Conservation (phyloP, 805 yeast genomes). For the Jamesozyma hellenica region DNA sequence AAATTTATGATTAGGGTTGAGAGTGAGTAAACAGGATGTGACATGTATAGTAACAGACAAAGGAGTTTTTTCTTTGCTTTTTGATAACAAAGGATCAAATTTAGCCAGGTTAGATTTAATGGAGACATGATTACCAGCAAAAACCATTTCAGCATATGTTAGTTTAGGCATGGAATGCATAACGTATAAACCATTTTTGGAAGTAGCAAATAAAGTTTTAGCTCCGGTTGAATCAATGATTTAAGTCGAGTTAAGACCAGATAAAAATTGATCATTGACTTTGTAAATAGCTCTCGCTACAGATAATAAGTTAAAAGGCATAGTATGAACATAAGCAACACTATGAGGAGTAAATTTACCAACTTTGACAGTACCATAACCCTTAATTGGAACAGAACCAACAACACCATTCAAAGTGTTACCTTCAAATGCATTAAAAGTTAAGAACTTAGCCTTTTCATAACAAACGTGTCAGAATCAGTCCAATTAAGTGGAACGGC, state of each 20-base stretch:
- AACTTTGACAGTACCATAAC: slow-evolving; percentile 2
- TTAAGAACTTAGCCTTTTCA: background rate
- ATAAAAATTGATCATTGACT: no score
- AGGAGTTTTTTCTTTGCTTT: no score
- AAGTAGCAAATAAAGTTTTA: slow-evolving; percentile 24
- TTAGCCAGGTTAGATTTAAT: background rate
- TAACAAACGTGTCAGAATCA: slow-evolving; percentile 43
- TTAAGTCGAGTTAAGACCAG: background rate
- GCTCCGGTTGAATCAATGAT: background rate
- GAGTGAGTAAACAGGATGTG: no score
- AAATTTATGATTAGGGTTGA: no score
- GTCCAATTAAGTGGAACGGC: slow-evolving; percentile 76
- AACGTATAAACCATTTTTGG: slow-evolving; percentile 7
- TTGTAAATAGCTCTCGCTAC: background rate
- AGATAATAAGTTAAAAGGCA: slow-evolving; percentile 3
- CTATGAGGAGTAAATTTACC: background rate
- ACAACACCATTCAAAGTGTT: slow-evolving; percentile 3
- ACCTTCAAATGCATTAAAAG: background rate
- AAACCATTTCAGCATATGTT: background rate
- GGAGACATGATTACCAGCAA: background rate
- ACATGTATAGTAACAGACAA: no score
- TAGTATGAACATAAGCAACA: slow-evolving; percentile 3
- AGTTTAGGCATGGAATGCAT: background rate
- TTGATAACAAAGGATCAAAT: background rate
- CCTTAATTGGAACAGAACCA: slow-evolving; percentile 2